These are phyloP conservation scores for Elsinoe australis DNA, from an alignment of 2,329 filamentous ascomycete species.

Conservation along the genomic window DNA sequence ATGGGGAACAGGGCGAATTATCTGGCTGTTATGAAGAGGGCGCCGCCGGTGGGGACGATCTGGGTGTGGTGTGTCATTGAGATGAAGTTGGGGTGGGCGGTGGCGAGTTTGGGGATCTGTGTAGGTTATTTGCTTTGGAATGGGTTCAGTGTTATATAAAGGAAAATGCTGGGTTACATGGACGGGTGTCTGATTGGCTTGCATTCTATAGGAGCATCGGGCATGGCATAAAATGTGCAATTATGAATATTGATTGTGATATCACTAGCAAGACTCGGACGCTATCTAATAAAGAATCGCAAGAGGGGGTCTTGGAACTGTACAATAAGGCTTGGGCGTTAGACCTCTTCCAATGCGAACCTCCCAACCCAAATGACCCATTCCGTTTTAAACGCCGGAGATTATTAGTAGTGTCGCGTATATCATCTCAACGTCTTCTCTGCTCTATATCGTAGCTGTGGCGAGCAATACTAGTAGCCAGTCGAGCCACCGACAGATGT, in stretches of 20 bases:
- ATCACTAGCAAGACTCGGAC: conserved; percentile 1
- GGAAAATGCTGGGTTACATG: neutral
- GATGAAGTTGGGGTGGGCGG: conserved; percentile 61
- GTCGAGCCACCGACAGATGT: conserved; percentile 17
- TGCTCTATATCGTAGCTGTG: too few relatives aligned
- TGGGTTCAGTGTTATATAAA: conserved; percentile 35
- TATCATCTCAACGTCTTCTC: too few relatives aligned
- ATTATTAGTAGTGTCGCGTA: neutral
- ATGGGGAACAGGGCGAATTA: conserved; percentile 75
- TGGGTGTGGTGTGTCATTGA: conserved; percentile 95
- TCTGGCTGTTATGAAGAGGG: conserved; percentile 81
- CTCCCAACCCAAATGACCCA: neutral
- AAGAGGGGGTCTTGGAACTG: conserved; percentile 3
- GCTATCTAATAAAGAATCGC: conserved; percentile 3
- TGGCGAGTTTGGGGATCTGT: conserved; percentile 47
- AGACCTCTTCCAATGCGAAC: conserved; percentile 2
- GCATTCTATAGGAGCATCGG: neutral
- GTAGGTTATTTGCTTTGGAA: conserved; percentile 48
- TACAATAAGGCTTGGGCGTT: neutral
- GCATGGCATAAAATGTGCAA: too few relatives aligned
- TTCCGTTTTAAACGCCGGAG: conserved; percentile 9
- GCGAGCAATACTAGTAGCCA: conserved; percentile 14
- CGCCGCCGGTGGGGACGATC: conserved; percentile 78
- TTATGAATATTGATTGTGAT: too few relatives aligned
- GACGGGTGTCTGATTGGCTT: too few relatives aligned